phyloP scores from a whole-genome alignment of 2,329 filamentous ascomycete species.

The Cladophialophora yegresii region DNA sequence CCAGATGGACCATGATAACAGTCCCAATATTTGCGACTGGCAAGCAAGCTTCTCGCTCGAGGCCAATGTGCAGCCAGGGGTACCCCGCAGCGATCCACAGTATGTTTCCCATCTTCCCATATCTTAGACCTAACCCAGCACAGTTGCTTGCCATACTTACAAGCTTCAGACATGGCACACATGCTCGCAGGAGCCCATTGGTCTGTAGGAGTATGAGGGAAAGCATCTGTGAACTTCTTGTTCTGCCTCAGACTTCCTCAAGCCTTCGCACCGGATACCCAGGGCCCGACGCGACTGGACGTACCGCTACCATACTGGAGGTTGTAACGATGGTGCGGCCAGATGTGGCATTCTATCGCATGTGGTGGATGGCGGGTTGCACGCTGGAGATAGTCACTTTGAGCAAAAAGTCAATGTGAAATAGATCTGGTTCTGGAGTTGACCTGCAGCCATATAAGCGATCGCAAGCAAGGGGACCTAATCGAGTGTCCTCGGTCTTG shows the following conservation, averaged over 20 bases:
- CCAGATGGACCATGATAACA: constrained; percentile 54
- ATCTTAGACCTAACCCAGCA: too few species aligned
- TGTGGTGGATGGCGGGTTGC: neutral
- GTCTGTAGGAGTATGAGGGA: too few species aligned
- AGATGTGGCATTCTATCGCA: neutral
- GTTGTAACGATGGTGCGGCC: neutral
- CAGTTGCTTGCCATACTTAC: too few species aligned
- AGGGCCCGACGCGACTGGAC: neutral
- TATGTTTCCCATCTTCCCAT: too few species aligned
- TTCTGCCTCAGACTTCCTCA: neutral
- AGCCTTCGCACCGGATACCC: neutral
- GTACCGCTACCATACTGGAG: neutral
- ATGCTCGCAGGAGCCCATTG: too few species aligned
- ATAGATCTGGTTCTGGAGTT: neutral
- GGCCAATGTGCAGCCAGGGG: constrained; percentile 50
- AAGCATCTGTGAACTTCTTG: too few species aligned
- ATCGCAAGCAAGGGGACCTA: neutral
- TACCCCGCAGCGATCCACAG: constrained; percentile 47
- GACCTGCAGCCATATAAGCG: neutral
- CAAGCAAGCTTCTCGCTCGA: constrained; percentile 58
- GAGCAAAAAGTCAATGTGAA: neutral
- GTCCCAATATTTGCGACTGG: constrained; percentile 50
- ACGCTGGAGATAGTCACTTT: neutral
- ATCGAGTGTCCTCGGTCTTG: neutral
- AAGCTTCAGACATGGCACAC: too few species aligned